Evolutionary conservation across 1,284 basidiomycete genomes (phyloP), one percentile per base, ranked within the genome.

Genomic region (Pseudozyma thailandica): DNA sequence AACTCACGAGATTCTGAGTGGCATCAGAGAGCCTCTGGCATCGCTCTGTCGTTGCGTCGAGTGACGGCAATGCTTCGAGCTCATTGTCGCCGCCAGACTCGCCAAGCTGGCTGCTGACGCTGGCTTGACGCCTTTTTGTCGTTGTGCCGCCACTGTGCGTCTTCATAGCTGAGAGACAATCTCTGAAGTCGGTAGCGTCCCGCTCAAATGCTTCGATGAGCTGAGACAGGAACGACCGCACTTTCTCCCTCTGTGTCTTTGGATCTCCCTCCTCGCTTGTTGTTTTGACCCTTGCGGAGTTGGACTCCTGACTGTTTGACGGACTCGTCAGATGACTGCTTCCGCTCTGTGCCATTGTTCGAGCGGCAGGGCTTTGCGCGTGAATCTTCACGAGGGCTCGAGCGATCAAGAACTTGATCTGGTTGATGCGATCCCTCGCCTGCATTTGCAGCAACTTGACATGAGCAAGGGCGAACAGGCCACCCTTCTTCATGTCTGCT

Each of bases 321-420:
- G 10, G n/a, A 25, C 6, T 27, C 27, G 48, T 13, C 18, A 23
- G 8, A 18, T 23, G 18, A 33, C 46, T 23, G 21, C 33, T 39
- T 9, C 20, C 21, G 23, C 5, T 21, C 7, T 41, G 20, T 12
- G 10, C 39, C 18, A 15, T 23, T 30, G 18, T 20, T 23, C 21
- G 7, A 15, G 12, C 10, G 16, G 12, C 4, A 23, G n/a, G 8
- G 46, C 38, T 20, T 16, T 30, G n/a, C 1, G 26, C 16, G 6
- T 54, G 31, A 39, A 55, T 27, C 9, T 23, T 21, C 18, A 43
- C 12, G 30, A 71, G n/a, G 2, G 61, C 52, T 15, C 45, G 51
- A 1, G 57, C 68, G 18, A 71, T 16, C 12, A 71, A 37, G 16
- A 64, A 58, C 30, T 71, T 71, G 25, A 65, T 50, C 28, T 57